Base-by-base conservation (phyloP, 306 rosid genomes). In the Morella rubra region DNA sequence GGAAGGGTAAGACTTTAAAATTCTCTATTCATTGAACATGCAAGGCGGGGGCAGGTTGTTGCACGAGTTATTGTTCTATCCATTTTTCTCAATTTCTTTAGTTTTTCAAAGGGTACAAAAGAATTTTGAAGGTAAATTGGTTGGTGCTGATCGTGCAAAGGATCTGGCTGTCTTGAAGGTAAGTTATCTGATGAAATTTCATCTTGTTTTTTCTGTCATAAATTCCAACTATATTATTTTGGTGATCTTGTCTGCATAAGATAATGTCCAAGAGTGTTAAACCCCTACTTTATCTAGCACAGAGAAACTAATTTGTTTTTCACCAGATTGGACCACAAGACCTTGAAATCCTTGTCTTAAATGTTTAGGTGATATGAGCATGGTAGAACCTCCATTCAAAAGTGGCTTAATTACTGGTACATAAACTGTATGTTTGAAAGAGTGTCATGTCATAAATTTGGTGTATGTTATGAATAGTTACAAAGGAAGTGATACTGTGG, bases 101-200 rank as follows among this genome's bases (percentile, higher is more conserved):
- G 49, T 24, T 76, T 60, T 13, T 82, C 8, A 61, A 84, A 92
- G 99, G 85, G 83, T 92, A 50, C 93, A 86, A 58, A 89, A 90
- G 88, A 95, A 88, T 82, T 95, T 95, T 86, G 99, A 90, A 86
- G 99, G 97, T n/a, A 88, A 44, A 69, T 87, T 95, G 76, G 42
- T 95, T 47, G 99, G 99, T 76, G 97, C 96, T 55, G 99, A 95
- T 75, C 99, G 97, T 44, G 84, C 97, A 44, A 95, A 95, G 93
- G 99, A 95, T 87, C 97, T 95, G 72, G 97, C 97, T 19, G 90
- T 95, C 84, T 78, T 95, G 82, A 92, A 90, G 97, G 97, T 80
- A 83, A 46, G 37, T 4, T 74, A 72, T 73, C 46, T 71, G 66
- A 7, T 66, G 68, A 61, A 58, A 32, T 44, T 22, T 45, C 11